Base-by-base conservation (phyloP, 2,329 filamentous ascomycete species). In the Rutstroemia sp. region DNA sequence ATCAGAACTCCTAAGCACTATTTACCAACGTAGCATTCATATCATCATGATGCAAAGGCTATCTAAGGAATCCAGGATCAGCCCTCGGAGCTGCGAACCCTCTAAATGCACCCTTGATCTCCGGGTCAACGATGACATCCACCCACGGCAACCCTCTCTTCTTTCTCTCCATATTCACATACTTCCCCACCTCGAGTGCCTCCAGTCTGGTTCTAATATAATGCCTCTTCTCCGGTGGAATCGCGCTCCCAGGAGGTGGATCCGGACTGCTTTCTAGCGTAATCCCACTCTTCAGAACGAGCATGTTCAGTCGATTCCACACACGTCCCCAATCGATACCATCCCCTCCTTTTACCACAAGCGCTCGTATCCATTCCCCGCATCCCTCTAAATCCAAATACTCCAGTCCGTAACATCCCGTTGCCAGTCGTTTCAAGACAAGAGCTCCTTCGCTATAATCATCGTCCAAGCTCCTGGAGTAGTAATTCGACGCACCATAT, bases 351-450 rank as follows among this genome's bases (percentile, higher is more conserved):
- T 38, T 1, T 23, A 54, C 36, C 10, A 19, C 48, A 7, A 67
- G 44, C 4, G 67, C 67, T 36, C 53, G 52, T 4, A 64, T 73
- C 83, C 83, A 86, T 16, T 74, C 67, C 0, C 68, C 70, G 60
- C 83, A 86, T 1, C 82, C 83, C 0, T 79, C 83, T 40, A 86
- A 68, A 63, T 85, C 81, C 7, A 86, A 72, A 51, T 80, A 82
- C 65, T 84, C 81, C 2, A 86, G 73, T 17, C 77, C 69, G 63
- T 85, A 85, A 7, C 83, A 70, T 19, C 69, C 71, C 58, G 73
- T 75, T 67, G 79, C 80, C 12, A 86, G 70, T 59, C 77, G 75
- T 50, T 77, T 75, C 49, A 86, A 68, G 2, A 85, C 68, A 17
- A 80, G 67, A 5, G 83, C 74, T 0, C 81, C 79, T 66, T 85